Percentiles rank a stretch among this genome's conserved stretches.
Evolutionary conservation across 345 rosid genomes (phyloP).

Genomic region (Carallia brachiata): DNA sequence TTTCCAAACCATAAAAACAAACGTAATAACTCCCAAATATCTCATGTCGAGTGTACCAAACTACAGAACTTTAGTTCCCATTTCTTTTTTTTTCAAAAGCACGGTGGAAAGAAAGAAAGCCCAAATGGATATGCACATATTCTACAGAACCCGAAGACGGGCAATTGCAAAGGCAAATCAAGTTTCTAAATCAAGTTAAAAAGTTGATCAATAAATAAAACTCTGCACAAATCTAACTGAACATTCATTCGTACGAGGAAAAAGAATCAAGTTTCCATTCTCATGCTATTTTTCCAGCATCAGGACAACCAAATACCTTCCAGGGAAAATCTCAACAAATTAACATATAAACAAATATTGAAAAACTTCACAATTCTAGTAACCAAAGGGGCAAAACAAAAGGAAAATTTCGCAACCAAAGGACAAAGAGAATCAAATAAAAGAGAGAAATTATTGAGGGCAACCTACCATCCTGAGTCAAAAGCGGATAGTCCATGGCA

Average conservation of each 20-base stretch:
- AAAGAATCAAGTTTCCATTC: not conserved
- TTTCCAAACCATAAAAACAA: not conserved
- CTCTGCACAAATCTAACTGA: not conserved
- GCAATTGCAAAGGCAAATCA: not conserved
- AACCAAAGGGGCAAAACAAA: too few species aligned
- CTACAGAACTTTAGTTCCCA: not conserved
- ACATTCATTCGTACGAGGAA: not conserved
- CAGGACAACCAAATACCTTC: too few species aligned
- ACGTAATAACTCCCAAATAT: not conserved
- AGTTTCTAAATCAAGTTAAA: not conserved
- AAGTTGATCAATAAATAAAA: not conserved
- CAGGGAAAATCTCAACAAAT: not conserved
- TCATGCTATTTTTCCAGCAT: conserved; percentile 1
- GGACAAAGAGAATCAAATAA: too few species aligned
- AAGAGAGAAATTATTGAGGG: not conserved
- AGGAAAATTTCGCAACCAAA: too few species aligned
- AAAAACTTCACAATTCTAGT: too few species aligned
- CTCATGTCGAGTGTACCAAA: not conserved
- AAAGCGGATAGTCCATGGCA: conserved; percentile 86
- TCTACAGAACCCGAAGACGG: not conserved
- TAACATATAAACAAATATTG: too few species aligned
- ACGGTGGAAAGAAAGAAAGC: too few species aligned
- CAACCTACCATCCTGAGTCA: conserved; percentile 85
- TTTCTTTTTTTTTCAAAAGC: too few species aligned
- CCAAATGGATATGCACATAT: not conserved